A percentile compares a stretch with the other conserved stretches of the same genome.
These are phyloP conservation scores for Cichorium intybus DNA, from an alignment of 140 eudicot species.

Conservation along the genomic window DNA sequence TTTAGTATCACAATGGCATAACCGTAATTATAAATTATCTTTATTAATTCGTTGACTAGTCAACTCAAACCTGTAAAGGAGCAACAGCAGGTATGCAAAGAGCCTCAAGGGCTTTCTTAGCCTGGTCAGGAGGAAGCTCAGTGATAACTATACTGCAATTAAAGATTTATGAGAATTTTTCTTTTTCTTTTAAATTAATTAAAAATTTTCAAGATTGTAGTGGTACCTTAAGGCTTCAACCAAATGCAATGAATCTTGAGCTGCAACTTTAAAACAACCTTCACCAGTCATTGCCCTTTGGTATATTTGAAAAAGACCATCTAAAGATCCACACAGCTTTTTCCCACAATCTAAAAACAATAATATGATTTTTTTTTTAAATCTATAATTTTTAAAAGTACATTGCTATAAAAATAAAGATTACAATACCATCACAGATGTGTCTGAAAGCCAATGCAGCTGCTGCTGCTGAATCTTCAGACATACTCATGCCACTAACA, in stretches of 20 bases:
- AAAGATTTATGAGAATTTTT: slow-evolving; percentile 17
- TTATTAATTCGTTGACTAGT: not conserved
- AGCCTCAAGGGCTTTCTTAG: slow-evolving; percentile 92
- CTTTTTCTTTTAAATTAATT: not conserved
- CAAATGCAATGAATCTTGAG: slow-evolving; percentile 92
- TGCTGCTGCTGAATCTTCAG: slow-evolving; percentile 98
- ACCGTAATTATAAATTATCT: not conserved
- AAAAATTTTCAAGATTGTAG: not conserved
- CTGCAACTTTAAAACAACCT: slow-evolving; percentile 82
- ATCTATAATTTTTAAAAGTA: not conserved
- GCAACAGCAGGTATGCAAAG: slow-evolving; percentile 88
- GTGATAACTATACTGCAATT: slow-evolving; percentile 91
- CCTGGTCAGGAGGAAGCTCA: slow-evolving; percentile 96
- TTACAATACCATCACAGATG: slow-evolving; percentile 75
- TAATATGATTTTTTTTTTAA: slow-evolving; percentile 1
- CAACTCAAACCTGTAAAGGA: slow-evolving; percentile 76
- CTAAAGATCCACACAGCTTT: slow-evolving; percentile 84
- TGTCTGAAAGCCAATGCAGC: slow-evolving; percentile 96
- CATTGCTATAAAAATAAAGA: not conserved
- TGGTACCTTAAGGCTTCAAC: slow-evolving; percentile 95
- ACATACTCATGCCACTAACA: slow-evolving; percentile 90
- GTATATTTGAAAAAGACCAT: slow-evolving; percentile 91
- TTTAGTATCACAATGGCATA: slow-evolving; percentile 20
- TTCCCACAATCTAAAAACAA: slow-evolving; percentile 69
- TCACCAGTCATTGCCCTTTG: slow-evolving; percentile 83